Base-by-base conservation (phyloP, 225 moss, liverwort and hornwort genomes). In the Pseudisothecium myosuroides region DNA sequence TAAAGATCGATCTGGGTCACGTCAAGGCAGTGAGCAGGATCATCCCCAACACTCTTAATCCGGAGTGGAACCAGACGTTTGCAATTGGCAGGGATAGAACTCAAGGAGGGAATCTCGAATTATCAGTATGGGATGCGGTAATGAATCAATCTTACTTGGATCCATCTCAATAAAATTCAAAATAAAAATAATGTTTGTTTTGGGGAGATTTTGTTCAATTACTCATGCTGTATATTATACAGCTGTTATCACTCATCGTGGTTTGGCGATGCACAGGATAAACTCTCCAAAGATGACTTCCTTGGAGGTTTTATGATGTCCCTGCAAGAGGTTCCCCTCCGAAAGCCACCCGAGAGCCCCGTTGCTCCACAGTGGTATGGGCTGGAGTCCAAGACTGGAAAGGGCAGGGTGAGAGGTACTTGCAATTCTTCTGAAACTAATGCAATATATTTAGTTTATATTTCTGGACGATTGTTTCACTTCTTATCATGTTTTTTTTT, bases 311-410 rank as follows among this genome's bases (percentile, higher is more conserved):
- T 98, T 6, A 93, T 93, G 65, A 88, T 98, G 63, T 89, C 94
- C 14, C 34, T 96, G 34, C 83, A 91, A 29, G 98, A 97, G 85
- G 94, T 96, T 55, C 95, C 97, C 2, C 83, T 92, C 4, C 89
- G 96, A 41, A 97, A 94, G 85, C 97, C 98, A 36, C 98, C 95
- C 11, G 95, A 97, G 71, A 94, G 90, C 32, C 95, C 97, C 4
- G 87, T 97, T 8, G 95, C 95, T 31, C 95, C 97, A 4, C 92
- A 95, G 82, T 98, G 98, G 97, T 98, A 97, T 85, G 92, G 92
- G 78, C 87, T 97, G 62, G 96, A 94, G 88, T 90, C 96, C 10
- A 96, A 93, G 71, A 93, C 92, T 37, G 94, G 97, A 17, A 96
- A 94, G 88, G 91, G 95, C 20, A 93, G 91, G 47, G 96, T 97